These are phyloP conservation scores for Sungouiozyma intestinalis DNA, from an alignment of 805 yeast species.

Conservation along the genomic window DNA sequence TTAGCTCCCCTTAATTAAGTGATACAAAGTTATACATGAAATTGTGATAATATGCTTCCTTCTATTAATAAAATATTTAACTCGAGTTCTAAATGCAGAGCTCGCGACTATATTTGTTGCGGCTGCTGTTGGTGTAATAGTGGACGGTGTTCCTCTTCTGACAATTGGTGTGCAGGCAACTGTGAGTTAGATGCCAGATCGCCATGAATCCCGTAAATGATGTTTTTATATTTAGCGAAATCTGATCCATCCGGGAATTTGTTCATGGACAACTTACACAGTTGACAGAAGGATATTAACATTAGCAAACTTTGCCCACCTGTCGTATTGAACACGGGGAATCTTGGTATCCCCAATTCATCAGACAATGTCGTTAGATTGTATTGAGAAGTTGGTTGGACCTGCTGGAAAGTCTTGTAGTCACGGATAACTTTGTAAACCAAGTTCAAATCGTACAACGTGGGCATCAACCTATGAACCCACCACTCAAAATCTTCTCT, in stretches of 20 bases:
- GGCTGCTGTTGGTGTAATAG: background rate
- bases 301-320: conserved; percentile 57
- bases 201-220: conserved; percentile 39
- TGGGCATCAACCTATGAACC: conserved; percentile 66
- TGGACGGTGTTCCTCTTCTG: background rate
- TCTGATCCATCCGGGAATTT: conserved; percentile 28
- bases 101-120: background rate
- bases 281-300: conserved; percentile 53
- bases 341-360: conserved; percentile 56
- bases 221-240: conserved; percentile 36
- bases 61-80: too few relatives aligned
- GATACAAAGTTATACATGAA: too few relatives aligned
- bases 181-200: conserved; percentile 8
- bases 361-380: conserved; percentile 54
- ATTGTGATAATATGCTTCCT: background rate
- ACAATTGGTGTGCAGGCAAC: background rate
- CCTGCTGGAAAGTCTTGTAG: conserved; percentile 12
- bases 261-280: conserved; percentile 29
- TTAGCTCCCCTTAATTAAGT: too few relatives aligned
- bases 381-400: conserved; percentile 14
- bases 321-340: conserved; percentile 43
- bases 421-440: conserved; percentile 30
- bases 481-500: conserved; percentile 70
- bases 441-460: conserved; percentile 69
- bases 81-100: background rate